phyloP scores from a whole-genome alignment of 805 yeast genomes.

The Ogataea ganodermae region DNA sequence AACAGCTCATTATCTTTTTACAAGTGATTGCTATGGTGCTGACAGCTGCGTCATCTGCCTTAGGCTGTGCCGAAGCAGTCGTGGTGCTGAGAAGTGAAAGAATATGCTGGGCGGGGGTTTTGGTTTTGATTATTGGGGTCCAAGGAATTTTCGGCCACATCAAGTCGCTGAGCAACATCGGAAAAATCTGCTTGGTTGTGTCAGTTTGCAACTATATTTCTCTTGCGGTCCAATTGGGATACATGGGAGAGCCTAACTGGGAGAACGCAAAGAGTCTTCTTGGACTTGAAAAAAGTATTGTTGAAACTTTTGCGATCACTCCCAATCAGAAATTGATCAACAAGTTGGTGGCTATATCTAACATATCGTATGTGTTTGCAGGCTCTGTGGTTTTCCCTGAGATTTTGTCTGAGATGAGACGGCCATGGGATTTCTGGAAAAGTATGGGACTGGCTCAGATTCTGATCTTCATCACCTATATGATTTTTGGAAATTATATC shows the following conservation, averaged over 20 bases:
- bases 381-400: slow-evolving; percentile 53
- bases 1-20: slow-evolving; percentile 35
- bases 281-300: slow-evolving; percentile 26
- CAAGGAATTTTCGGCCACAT: slow-evolving; percentile 46
- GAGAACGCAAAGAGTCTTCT: slow-evolving; percentile 20
- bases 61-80: slow-evolving; percentile 44
- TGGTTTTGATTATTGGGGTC: slow-evolving; percentile 42
- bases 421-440: slow-evolving; percentile 51
- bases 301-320: slow-evolving; percentile 16
- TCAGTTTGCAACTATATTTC: slow-evolving; percentile 22
- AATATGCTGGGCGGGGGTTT: slow-evolving; percentile 42
- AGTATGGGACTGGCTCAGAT: slow-evolving; percentile 46
- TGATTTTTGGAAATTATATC: slow-evolving; percentile 44
- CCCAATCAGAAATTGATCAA: slow-evolving; percentile 24
- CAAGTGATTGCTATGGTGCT: slow-evolving; percentile 44
- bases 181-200: slow-evolving; percentile 22
- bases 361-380: slow-evolving; percentile 51
- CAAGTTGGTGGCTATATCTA: slow-evolving; percentile 42
- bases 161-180: slow-evolving; percentile 40
- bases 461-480: slow-evolving; percentile 41
- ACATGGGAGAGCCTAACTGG: slow-evolving; percentile 25
- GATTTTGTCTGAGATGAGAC: slow-evolving; percentile 49
- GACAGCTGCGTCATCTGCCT: slow-evolving; percentile 42
- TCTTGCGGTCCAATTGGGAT: slow-evolving; percentile 22
- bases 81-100: slow-evolving; percentile 38